Conservation (phyloP, 805 yeast species). For the Candida silvicultrix region DNA sequence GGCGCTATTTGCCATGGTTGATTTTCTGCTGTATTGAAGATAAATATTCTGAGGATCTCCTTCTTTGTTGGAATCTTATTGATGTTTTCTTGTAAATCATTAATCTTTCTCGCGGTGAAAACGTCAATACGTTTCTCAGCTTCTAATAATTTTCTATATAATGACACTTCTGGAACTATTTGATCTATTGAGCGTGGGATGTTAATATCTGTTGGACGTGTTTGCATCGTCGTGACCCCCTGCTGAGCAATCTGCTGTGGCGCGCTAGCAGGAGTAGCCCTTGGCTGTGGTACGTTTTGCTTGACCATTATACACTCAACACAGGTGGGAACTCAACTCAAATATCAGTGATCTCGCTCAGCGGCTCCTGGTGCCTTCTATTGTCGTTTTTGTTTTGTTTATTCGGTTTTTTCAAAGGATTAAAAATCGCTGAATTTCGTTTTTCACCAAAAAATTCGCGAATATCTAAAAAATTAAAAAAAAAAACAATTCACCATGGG, state of each 20-base stretch:
- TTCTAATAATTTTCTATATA: conserved; percentile 64
- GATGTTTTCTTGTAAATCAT: conserved; percentile 73
- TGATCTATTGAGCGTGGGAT: conserved; percentile 40
- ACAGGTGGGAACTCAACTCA: too few relatives aligned
- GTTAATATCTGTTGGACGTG: conserved; percentile 47
- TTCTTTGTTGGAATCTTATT: conserved; percentile 38
- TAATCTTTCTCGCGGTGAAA: conserved; percentile 71
- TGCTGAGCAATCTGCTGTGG: conserved; percentile 17
- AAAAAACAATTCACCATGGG: too few relatives aligned
- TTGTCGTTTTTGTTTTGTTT: not conserved
- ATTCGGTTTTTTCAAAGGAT: not conserved
- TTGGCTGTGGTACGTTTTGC: conserved; percentile 20
- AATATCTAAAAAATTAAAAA: too few relatives aligned
- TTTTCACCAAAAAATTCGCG: not conserved
- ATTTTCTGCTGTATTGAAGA: conserved; percentile 76
- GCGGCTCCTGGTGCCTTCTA: too few relatives aligned
- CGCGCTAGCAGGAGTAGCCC: conserved; percentile 1
- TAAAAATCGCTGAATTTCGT: too few relatives aligned
- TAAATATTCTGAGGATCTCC: conserved; percentile 67
- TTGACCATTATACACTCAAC: not conserved
- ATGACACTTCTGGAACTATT: conserved; percentile 61
- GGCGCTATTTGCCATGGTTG: conserved; percentile 76
- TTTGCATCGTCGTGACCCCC: conserved; percentile 14
- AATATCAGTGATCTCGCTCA: too few relatives aligned
- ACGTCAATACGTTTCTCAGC: conserved; percentile 84